A percentile compares a stretch with the other conserved stretches of the same genome.
phyloP scores from a whole-genome alignment of 2,329 filamentous ascomycete genomes.

The Fusarium oligoseptatum region DNA sequence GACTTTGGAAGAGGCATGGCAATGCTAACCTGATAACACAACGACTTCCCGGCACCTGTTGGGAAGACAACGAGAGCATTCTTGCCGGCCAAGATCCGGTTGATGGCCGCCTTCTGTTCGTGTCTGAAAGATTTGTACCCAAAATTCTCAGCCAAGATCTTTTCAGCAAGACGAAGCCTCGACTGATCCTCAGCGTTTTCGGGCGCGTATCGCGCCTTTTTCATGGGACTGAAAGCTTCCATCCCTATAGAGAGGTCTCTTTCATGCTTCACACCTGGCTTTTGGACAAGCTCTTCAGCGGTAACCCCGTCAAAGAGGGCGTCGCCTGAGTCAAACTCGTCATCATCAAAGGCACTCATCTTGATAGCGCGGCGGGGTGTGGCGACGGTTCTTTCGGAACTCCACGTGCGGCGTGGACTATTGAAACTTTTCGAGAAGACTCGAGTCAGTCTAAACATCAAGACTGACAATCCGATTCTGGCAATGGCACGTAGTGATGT shows the following conservation, averaged over 20 bases:
- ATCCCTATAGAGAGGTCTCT: constrained; percentile 10
- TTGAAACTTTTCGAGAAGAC: background rate
- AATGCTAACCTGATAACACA: constrained; percentile 61
- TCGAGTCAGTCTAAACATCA: background rate
- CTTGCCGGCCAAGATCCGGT: constrained; percentile 53
- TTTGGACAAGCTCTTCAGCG: constrained; percentile 28
- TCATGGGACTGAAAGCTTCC: background rate
- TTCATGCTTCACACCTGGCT: constrained; percentile 16
- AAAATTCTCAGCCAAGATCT: constrained; percentile 55
- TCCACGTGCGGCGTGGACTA: background rate
- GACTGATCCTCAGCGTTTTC: background rate
- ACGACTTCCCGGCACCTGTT: constrained; percentile 63
- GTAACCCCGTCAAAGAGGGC: constrained; percentile 43
- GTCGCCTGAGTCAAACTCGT: constrained; percentile 47
- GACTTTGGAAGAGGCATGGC: background rate
- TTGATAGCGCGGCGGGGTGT: background rate
- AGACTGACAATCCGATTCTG: background rate
- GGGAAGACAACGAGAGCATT: constrained; percentile 61
- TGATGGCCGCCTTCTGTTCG: constrained; percentile 60
- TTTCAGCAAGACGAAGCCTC: constrained; percentile 34
- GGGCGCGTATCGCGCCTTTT: constrained; percentile 27
- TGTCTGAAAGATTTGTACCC: constrained; percentile 57
- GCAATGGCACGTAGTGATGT: background rate
- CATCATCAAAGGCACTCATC: constrained; percentile 13
- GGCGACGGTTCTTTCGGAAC: background rate